Evolutionary conservation across 495 filamentous ascomycete genomes (phyloP), one percentile per base, ranked within the genome.

Genomic region (Chaetomium tenue): DNA sequence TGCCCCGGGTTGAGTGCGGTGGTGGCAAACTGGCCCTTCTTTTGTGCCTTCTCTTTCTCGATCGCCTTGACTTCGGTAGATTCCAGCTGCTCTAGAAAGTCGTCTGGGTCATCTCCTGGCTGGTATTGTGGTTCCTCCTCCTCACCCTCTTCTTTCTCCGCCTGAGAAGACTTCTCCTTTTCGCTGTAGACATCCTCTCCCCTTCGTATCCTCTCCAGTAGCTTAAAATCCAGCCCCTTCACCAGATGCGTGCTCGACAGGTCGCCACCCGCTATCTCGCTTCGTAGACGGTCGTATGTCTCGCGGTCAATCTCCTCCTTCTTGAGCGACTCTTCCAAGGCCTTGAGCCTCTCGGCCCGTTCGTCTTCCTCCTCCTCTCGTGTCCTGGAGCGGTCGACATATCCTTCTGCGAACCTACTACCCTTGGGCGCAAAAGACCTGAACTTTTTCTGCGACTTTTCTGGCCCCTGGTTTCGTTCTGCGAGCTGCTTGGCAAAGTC

Each of bases 401-500:
- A 98, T 5, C 92, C 94, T 22, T 84, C 71, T 7, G 88, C 86
- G 25, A 96, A 76, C 68, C 88, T 92, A 60, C 84, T 86, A 28
- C 95, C 94, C 73, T 94, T 94, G 0, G 94, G 94, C 3, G 88
- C 88, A 12, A 87, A 88, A 1, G 87, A 86, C 23, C 88, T 88
- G 66, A 87, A 86, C 82, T 93, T 95, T 73, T 89, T 79, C 83
- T 90, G 12, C 70, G 68, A 42, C 75, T 76, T 63, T 40, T 79
- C 82, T 26, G 76, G 68, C n/a, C 75, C 71, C 58, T 80, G 81
- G 51, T 88, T 87, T 57, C 87, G 86, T 61, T 97, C 93, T 52
- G 90, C 89, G 25, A 97, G 80, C 77, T 97, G 94, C 52, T 87
- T 88, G 8, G 89, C 87, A 70, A 97, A 97, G 59, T 97, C 89